phyloP scores from a whole-genome alignment of 2,329 filamentous ascomycete genomes.

The Penicillium sp. region DNA sequence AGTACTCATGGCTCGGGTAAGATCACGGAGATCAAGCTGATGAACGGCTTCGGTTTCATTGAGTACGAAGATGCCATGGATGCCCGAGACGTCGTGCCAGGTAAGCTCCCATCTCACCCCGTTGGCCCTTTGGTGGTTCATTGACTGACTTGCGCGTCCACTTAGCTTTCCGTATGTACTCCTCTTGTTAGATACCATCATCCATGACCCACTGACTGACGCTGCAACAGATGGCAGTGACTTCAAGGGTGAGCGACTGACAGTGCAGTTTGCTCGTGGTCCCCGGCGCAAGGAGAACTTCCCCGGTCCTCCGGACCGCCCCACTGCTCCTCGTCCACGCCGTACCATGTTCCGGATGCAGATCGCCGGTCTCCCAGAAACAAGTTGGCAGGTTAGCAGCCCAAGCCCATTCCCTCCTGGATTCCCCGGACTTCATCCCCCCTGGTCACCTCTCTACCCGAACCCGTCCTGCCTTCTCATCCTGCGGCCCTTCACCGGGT shows the following conservation, averaged over 20 bases:
- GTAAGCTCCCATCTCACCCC: constrained; percentile 60
- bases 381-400: constrained; percentile 99
- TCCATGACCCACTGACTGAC: constrained; percentile 33
- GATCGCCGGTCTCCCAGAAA: constrained; percentile 96
- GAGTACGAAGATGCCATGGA: constrained; percentile 99
- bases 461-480: constrained; percentile 11
- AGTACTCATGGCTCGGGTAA: constrained; percentile 92
- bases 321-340: constrained; percentile 70
- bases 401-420: constrained; percentile 33
- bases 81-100: constrained; percentile 95
- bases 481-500: constrained; percentile 11
- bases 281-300: constrained; percentile 67
- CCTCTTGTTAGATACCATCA: constrained; percentile 33
- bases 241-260: constrained; percentile 96
- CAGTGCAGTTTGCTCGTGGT: constrained; percentile 96
- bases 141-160: neutral
- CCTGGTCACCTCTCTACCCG: constrained; percentile 17
- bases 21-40: constrained; percentile 98
- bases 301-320: constrained; percentile 61
- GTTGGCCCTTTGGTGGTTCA: constrained; percentile 4
- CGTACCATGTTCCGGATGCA: constrained; percentile 96
- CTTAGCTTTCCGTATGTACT: constrained; percentile 56
- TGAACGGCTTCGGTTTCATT: constrained; percentile 99
- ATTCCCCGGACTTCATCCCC: constrained; percentile 23
- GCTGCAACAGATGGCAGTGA: constrained; percentile 77